These are phyloP conservation scores for Hymenotorrendiella dingleyae DNA, from an alignment of 2,329 filamentous ascomycete species.

Conservation along the genomic window DNA sequence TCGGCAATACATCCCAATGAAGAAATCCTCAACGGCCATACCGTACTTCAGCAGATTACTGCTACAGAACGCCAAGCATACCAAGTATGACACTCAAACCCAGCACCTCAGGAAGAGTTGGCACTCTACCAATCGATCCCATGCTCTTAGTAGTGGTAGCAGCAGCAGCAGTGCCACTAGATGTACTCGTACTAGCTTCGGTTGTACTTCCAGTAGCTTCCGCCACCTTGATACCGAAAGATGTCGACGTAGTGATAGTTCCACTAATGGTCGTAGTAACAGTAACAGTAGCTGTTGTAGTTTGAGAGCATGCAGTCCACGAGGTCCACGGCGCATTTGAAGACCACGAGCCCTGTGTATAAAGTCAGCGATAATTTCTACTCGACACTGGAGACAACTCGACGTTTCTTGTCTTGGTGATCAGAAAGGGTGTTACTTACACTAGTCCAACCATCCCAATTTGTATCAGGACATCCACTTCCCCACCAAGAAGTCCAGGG, in stretches of 20 bases:
- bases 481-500: slow-evolving; percentile 14
- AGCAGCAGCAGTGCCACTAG: background rate
- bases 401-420: too few species aligned
- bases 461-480: slow-evolving; percentile 7
- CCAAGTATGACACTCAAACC: too few species aligned
- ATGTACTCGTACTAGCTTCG: background rate
- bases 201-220: background rate
- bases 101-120: too few species aligned
- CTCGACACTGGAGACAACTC: background rate
- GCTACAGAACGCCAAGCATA: too few species aligned
- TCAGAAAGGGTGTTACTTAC: background rate
- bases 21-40: too few species aligned
- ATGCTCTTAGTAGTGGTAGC: background rate
- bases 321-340: slow-evolving; percentile 11
- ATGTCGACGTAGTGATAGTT: slow-evolving; percentile 4
- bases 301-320: slow-evolving; percentile 9
- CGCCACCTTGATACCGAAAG: slow-evolving; percentile 10
- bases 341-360: slow-evolving; percentile 7
- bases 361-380: background rate
- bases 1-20: too few species aligned
- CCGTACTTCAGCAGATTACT: too few species aligned
- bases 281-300: slow-evolving; percentile 6
- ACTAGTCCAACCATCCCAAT: slow-evolving; percentile 13
- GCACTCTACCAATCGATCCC: too few species aligned
- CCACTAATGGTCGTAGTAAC: slow-evolving; percentile 7